Conservation (phyloP, 139 green algal species). For the Pycnococcus provasolii region DNA sequence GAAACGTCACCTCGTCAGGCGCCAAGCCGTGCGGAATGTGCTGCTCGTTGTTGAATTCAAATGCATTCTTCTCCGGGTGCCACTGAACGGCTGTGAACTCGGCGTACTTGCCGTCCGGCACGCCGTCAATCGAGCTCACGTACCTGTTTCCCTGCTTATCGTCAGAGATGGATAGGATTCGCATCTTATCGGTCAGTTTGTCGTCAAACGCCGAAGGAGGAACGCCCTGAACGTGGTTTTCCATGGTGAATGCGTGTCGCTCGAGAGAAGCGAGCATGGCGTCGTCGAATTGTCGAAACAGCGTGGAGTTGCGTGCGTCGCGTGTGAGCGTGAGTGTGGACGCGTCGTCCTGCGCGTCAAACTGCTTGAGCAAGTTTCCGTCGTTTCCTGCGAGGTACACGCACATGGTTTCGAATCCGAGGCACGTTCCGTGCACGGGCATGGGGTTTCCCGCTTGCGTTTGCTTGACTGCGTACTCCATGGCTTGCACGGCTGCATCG, state of each 20-base stretch:
- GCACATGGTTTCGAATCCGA: slow-evolving; percentile 32
- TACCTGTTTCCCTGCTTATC: slow-evolving; percentile 7
- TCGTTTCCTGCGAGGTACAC: slow-evolving; percentile 17
- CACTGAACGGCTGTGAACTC: slow-evolving; percentile 27
- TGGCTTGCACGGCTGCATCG: background rate
- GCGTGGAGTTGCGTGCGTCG: background rate
- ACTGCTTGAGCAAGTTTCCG: slow-evolving; percentile 3
- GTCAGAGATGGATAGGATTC: background rate
- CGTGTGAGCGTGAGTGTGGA: background rate
- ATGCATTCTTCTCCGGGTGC: slow-evolving; percentile 25
- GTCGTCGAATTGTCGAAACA: background rate
- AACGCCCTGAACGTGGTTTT: slow-evolving; percentile 14
- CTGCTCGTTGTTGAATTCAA: background rate
- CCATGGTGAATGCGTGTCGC: slow-evolving; percentile 1
- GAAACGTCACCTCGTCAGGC: background rate
- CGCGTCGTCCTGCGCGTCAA: slow-evolving; percentile 4
- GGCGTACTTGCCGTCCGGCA: background rate
- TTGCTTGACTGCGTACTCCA: slow-evolving; percentile 17
- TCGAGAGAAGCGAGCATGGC: background rate
- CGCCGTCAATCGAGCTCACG: slow-evolving; percentile 21
- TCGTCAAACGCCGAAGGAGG: background rate
- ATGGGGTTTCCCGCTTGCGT: slow-evolving; percentile 36
- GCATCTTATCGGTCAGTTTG: background rate
- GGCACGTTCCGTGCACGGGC: slow-evolving; percentile 35
- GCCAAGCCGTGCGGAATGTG: background rate